Evolutionary conservation across 2,329 filamentous ascomycete species (phyloP), one percentile per base, ranked within the genome.

Genomic region (Sclerotinia trifoliorum): DNA sequence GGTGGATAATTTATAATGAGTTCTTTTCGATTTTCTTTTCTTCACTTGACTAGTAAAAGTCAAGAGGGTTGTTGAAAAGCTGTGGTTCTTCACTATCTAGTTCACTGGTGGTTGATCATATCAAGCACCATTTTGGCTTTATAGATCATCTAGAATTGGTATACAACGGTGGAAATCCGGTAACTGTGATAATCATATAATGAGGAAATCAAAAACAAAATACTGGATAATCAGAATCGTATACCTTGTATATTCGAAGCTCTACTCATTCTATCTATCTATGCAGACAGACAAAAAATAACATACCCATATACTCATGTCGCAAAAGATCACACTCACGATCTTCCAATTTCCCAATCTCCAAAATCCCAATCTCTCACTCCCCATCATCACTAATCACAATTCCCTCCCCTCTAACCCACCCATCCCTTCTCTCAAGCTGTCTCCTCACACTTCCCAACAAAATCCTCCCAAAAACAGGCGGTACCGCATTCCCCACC

Each of bases 401-500:
- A 29, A 55, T 46, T 0, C 21, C 62, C 24, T 46, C 49, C 0
- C 6, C 24, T 2, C 35, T n/a, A 1, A 32, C 49, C 48, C 32
- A 42, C 0, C 35, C 49, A 56, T 65, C 70, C 11, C 51, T 75
- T 6, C 63, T 69, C 17, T 75, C 72, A 48, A 66, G 39, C 52
- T 65, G 48, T 15, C 62, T 57, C 39, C 62, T 65, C n/a, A 57
- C 17, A 35, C 55, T 61, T 19, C 65, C 71, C 26, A 57, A 51
- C 8, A 78, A 71, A 0, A 81, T 76, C 24, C 78, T 76, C 3
- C 85, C 85, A 0, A 84, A 83, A 35, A 79, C 79, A 0, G 90
- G 86, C 0, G 92, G 90, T 26, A 94, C 92, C 0, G 91, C 91
- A 73, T 94, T 94, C 0, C 91, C 92, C 70, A 94, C 90, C 75